phyloP scores from a whole-genome alignment of 108 stramenopile species.

The Epithemia pelagica region DNA sequence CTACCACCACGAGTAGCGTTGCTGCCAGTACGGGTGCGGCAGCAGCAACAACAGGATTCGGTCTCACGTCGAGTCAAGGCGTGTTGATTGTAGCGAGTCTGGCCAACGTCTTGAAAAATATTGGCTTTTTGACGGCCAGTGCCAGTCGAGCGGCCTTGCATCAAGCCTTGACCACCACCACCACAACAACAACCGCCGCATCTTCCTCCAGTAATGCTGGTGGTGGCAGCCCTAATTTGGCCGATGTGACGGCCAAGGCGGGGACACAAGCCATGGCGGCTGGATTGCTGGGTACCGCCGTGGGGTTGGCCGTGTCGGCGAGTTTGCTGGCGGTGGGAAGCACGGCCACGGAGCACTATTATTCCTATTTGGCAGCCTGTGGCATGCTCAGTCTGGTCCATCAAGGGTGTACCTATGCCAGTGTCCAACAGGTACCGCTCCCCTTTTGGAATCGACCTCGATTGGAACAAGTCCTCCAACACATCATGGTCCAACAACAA shows the following conservation, averaged over 20 bases:
- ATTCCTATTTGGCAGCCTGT: conserved; percentile 39
- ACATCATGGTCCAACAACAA: too few relatives aligned
- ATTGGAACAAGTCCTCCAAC: conserved; percentile 45
- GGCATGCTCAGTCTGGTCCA: conserved; percentile 60
- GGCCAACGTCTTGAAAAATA: conserved; percentile 96
- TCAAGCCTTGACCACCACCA: conserved; percentile 56
- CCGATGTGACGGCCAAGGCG: conserved; percentile 95
- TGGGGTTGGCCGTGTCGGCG: conserved; percentile 82
- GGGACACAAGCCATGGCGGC: conserved; percentile 90
- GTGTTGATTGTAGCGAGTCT: conserved; percentile 82
- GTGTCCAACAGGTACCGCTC: conserved; percentile 68
- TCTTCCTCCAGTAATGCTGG: conserved; percentile 8
- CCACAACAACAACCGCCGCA: too few relatives aligned
- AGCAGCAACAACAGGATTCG: too few relatives aligned
- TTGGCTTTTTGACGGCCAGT: conserved; percentile 88
- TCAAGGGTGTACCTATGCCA: conserved; percentile 69
- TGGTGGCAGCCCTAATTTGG: conserved; percentile 56
- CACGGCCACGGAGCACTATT: conserved; percentile 36
- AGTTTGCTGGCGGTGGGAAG: conserved; percentile 11
- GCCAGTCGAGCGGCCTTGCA: conserved; percentile 93
- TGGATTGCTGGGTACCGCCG: conserved; percentile 76
- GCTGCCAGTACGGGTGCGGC: too few relatives aligned
- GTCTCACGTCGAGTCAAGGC: conserved; percentile 57
- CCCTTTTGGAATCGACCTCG: conserved; percentile 76
- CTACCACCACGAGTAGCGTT: too few relatives aligned